A percentile compares a stretch with the other conserved stretches of the same genome.
These are phyloP conservation scores for Wickerhamiella domercqiae DNA, from an alignment of 805 yeast species.

Conservation along the genomic window DNA sequence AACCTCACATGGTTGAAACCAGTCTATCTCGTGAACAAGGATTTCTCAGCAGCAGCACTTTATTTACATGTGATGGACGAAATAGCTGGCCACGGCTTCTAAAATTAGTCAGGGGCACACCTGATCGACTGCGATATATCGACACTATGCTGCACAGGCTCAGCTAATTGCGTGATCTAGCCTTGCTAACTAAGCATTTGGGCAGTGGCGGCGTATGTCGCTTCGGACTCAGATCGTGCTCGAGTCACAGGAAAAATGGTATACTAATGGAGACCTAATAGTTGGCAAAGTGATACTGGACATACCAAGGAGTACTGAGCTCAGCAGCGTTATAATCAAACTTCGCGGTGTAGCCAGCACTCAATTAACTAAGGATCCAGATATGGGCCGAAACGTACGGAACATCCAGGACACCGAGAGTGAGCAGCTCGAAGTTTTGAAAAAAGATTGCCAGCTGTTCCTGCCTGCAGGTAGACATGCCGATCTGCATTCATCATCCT, in stretches of 20 bases:
- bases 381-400: slow-evolving; percentile 13
- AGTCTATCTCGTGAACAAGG: slow-evolving; percentile 21
- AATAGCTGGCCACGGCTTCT: slow-evolving; percentile 44
- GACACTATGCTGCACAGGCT: background rate
- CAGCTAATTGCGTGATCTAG: no score
- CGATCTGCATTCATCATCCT: slow-evolving; percentile 11
- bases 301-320: slow-evolving; percentile 4
- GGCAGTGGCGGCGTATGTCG: background rate
- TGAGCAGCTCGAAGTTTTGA: slow-evolving; percentile 20
- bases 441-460: slow-evolving; percentile 21
- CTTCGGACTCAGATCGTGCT: slow-evolving; percentile 3
- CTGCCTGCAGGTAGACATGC: slow-evolving; percentile 21
- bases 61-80: slow-evolving; percentile 54
- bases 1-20: slow-evolving; percentile 38
- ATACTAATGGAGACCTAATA: slow-evolving; percentile 11
- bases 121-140: background rate
- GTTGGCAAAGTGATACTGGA: slow-evolving; percentile 9
- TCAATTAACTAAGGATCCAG: slow-evolving; percentile 24
- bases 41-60: slow-evolving; percentile 51
- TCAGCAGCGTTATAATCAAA: slow-evolving; percentile 34
- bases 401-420: slow-evolving; percentile 12
- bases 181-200: background rate
- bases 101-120: no score
- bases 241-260: slow-evolving; percentile 13
- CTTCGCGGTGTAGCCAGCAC: slow-evolving; percentile 55